A percentile compares a stretch with the other conserved stretches of the same genome.
Evolutionary conservation across 2,329 filamentous ascomycete genomes (phyloP).

Genomic region (Thelonectria blattea): DNA sequence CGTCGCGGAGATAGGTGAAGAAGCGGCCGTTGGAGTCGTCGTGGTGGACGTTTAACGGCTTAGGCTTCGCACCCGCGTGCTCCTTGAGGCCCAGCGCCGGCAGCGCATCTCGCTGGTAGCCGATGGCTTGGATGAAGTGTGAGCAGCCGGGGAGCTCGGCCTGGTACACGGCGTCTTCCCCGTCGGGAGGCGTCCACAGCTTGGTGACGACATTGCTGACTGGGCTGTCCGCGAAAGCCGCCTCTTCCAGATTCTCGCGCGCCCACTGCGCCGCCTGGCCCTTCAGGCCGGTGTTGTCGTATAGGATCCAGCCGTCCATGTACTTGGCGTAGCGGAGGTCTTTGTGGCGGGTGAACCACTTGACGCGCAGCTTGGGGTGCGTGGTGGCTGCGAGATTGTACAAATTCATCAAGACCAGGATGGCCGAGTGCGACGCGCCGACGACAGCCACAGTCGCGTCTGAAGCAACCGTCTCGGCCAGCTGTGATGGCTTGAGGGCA

Average conservation of each 20-base stretch:
- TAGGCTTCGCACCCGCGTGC: constrained; percentile 32
- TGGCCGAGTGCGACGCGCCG: constrained; percentile 68
- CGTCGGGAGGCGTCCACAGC: constrained; percentile 49
- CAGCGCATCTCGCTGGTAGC: constrained; percentile 57
- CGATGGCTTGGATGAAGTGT: constrained; percentile 64
- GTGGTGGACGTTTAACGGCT: constrained; percentile 55
- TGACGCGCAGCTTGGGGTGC: constrained; percentile 60
- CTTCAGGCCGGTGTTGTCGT: constrained; percentile 71
- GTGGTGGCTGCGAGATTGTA: constrained; percentile 57
- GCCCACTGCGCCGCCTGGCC: constrained; percentile 66
- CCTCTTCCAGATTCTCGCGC: constrained; percentile 61
- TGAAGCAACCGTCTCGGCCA: constrained; percentile 42
- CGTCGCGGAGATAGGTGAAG: constrained; percentile 10
- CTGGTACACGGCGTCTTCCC: constrained; percentile 52
- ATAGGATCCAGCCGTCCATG: constrained; percentile 67
- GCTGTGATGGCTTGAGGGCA: constrained; percentile 59
- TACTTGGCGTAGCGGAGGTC: constrained; percentile 65
- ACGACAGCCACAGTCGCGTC: constrained; percentile 60
- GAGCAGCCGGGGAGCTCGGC: constrained; percentile 56
- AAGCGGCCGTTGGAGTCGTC: constrained; percentile 33
- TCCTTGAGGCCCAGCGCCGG: constrained; percentile 50
- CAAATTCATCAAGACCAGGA: constrained; percentile 67
- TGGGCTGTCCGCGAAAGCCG: constrained; percentile 50
- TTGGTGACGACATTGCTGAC: constrained; percentile 55
- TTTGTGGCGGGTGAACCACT: constrained; percentile 66